Evolutionary conservation across 2,329 filamentous ascomycete genomes (phyloP).

Genomic region (Teratosphaeria destructans): DNA sequence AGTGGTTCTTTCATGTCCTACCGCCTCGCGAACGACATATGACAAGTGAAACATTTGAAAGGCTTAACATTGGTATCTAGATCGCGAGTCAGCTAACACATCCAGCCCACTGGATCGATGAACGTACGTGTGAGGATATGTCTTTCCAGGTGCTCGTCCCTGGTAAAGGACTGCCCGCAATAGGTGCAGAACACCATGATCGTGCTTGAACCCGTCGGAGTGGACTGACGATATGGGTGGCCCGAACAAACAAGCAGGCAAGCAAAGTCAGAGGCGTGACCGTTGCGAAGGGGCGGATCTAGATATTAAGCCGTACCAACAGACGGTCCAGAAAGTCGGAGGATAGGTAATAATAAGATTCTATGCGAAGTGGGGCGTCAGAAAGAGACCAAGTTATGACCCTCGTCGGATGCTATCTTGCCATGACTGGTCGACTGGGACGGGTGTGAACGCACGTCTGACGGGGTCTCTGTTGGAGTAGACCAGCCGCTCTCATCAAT

Average conservation of each 20-base stretch:
- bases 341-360: neutral
- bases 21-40: conserved; percentile 45
- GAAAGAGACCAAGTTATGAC: neutral
- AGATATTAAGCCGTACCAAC: neutral
- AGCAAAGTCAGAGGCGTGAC: neutral
- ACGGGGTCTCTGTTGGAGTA: conserved; percentile 8
- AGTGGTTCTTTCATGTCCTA: conserved; percentile 21
- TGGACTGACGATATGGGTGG: neutral
- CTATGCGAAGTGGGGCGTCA: neutral
- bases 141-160: conserved; percentile 43
- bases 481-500: conserved; percentile 10
- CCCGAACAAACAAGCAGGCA: neutral
- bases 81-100: conserved; percentile 4
- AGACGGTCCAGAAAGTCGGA: neutral
- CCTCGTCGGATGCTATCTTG: neutral
- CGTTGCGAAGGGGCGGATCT: neutral
- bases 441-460: conserved; percentile 9
- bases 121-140: conserved; percentile 43
- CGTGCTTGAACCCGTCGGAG: neutral
- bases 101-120: neutral
- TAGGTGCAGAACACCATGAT: conserved; percentile 45
- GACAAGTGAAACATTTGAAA: conserved; percentile 45
- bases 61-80: conserved; percentile 46
- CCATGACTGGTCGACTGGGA: conserved; percentile 1
- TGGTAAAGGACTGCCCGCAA: conserved; percentile 43